phyloP scores from a whole-genome alignment of 2,329 filamentous ascomycete genomes.

The Cladosporium sphaerospermum region DNA sequence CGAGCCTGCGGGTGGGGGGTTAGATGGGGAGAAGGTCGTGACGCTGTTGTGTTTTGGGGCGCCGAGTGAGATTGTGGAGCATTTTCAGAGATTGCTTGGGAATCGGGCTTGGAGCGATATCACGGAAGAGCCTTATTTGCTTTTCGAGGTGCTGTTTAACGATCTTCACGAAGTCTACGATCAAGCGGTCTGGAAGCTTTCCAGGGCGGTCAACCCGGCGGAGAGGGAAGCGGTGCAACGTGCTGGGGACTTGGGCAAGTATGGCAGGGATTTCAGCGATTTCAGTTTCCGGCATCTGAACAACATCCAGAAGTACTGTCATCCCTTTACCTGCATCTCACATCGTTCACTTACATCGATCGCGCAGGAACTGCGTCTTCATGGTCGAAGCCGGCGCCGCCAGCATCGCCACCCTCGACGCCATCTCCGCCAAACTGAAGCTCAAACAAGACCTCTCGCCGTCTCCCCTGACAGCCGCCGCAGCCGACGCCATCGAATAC shows the following conservation, averaged over 20 bases:
- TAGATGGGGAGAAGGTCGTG: neutral
- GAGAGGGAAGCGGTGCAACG: constrained; percentile 24
- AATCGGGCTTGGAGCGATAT: constrained; percentile 14
- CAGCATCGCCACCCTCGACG: constrained; percentile 24
- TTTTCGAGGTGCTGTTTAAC: constrained; percentile 29
- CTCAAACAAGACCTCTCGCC: constrained; percentile 13
- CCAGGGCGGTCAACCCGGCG: constrained; percentile 27
- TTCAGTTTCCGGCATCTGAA: constrained; percentile 22
- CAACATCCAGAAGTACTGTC: constrained; percentile 30
- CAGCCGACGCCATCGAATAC: constrained; percentile 21
- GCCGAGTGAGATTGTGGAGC: neutral
- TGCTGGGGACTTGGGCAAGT: neutral
- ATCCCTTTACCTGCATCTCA: too few relatives aligned
- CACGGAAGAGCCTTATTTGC: constrained; percentile 27
- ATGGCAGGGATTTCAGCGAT: neutral
- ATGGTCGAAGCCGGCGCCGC: constrained; percentile 32
- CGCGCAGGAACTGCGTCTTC: constrained; percentile 27
- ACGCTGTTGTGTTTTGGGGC: constrained; percentile 4
- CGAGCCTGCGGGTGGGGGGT: neutral
- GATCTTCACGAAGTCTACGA: constrained; percentile 30
- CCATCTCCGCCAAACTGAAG: constrained; percentile 16
- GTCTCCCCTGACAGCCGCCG: constrained; percentile 8
- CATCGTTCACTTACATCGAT: neutral
- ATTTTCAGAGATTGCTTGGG: neutral
- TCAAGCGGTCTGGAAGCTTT: constrained; percentile 24